Base-by-base conservation (phyloP, 225 moss, liverwort and hornwort genomes). In the Pleurozium schreberi region DNA sequence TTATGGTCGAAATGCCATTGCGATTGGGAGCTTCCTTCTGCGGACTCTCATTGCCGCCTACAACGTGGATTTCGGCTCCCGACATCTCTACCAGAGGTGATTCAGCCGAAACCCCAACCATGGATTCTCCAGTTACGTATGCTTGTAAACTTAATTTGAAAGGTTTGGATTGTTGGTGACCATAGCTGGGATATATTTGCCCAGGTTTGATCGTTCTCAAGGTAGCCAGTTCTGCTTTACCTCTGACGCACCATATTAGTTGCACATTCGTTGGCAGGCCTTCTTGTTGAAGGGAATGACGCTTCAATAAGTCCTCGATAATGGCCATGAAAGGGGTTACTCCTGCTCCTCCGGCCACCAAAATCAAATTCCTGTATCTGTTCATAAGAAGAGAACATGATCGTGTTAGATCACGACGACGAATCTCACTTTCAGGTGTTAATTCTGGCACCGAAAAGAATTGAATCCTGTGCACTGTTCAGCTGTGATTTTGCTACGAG, bases 271-370 rank as follows among this genome's bases (percentile, higher is more conserved):
- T 91, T 27, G 93, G 93, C 11, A 94, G 89, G 11, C 79, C 89
- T 9, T 88, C 89, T 40, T 93, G 83, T 64, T 90, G 86, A 31
- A 89, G 81, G 5, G 87, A 65, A 52, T 89, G 58, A 19, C 91
- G 94, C 63, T 92, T 91, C 70, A 94, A 11, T 23, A 94, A 55
- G 49, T 92, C 94, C 40, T 79, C 85, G 61, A 92, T 87, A 17
- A 92, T 87, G 36, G 91, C 91, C 68, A 92, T 85, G 90, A 62
- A 92, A 12, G 94, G 94, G 3, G 94, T 94, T 5, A 91, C 67
- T 53, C 94, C 94, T 15, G 91, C 90, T 68, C 94, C 94, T 45
- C 94, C 92, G 8, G 94, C 94, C 45, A 94, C 89, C 87, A 92
- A 40, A 45, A 94, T 89, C 68, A 94, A 71, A 63, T 91, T 91